Base-by-base conservation (phyloP, 2,329 filamentous ascomycete species). In the Epichloe hybrida region DNA sequence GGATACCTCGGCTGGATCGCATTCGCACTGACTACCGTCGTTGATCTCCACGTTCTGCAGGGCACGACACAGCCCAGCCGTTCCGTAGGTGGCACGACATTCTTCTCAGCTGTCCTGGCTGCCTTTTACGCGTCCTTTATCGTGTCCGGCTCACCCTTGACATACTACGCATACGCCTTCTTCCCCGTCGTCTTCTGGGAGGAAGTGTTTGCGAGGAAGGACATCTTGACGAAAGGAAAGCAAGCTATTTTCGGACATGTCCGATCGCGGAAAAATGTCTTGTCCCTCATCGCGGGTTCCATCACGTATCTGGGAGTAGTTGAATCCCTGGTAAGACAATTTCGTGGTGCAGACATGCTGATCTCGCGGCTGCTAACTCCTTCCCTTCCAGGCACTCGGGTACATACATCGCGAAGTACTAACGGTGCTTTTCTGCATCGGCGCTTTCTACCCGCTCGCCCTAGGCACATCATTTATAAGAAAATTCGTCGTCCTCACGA, bases 1-100 rank as follows among this genome's bases (percentile, higher is more conserved):
- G 93, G 93, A n/a, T 98, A 97, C 61, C 70, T 97, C 7, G 93
- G 93, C 20, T 98, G 91, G 91, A 94, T 97, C 62, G 84, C 86
- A 1, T 98, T 90, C 66, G 88, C 90, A 2, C 72, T 95, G 47
- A 93, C 88, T 0, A 94, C 85, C 0, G 89, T 97, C 46, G 76
- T 97, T 54, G 86, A 95, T 31, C 31, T 31, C 31, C 62, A 41
- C 34, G 37, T 48, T 48, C 31, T 31, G 46, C 40, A n/a, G 38
- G 34, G 34, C 37, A n/a, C n/a, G 46, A 48, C 36, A 75, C 76
- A 21, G 73, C 83, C 2, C 71, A 31, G 31, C 82, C 44, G 76
- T 84, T 2, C 77, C 1, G 65, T 72, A 2, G 83, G 79, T 31
- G 31, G 9, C 17, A 76, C 73, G 6, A 63, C 83, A 0, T 72